Percentiles rank a stretch among this genome's conserved stretches.
Conservation (phyloP, 768 basidiomycete genomes). For the Russula virescens region DNA sequence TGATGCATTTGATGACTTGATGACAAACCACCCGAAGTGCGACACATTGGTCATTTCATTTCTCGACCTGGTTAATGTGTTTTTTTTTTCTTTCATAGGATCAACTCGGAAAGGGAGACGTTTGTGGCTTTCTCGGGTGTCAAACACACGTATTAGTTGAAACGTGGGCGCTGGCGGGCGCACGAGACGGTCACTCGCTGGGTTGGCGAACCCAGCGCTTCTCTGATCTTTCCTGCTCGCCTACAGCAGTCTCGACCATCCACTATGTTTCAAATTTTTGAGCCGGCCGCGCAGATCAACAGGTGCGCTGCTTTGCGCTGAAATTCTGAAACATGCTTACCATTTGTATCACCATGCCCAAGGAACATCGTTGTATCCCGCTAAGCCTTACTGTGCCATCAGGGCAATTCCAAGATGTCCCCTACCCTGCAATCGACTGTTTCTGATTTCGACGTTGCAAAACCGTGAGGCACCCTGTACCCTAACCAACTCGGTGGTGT, state of each 20-base stretch:
- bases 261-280: constrained; percentile 4
- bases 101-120: constrained; percentile 5
- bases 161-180: neutral
- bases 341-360: neutral
- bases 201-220: neutral
- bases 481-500: too few species aligned
- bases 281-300: constrained; percentile 8
- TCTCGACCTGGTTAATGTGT: too few species aligned
- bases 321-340: neutral
- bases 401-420: too few species aligned
- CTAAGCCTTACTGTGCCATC: too few species aligned
- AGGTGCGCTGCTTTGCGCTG: neutral
- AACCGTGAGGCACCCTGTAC: too few species aligned
- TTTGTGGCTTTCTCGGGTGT: neutral
- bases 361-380: neutral
- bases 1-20: neutral
- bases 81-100: neutral
- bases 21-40: neutral
- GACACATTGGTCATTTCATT: neutral
- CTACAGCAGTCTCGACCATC: constrained; percentile 8
- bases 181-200: neutral
- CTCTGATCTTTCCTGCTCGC: neutral
- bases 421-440: too few species aligned
- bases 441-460: too few species aligned
- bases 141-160: neutral